A percentile compares a stretch with the other conserved stretches of the same genome.
Conservation (phyloP, 2,329 filamentous ascomycete species). For the Rhytidhysteron rufulum region DNA sequence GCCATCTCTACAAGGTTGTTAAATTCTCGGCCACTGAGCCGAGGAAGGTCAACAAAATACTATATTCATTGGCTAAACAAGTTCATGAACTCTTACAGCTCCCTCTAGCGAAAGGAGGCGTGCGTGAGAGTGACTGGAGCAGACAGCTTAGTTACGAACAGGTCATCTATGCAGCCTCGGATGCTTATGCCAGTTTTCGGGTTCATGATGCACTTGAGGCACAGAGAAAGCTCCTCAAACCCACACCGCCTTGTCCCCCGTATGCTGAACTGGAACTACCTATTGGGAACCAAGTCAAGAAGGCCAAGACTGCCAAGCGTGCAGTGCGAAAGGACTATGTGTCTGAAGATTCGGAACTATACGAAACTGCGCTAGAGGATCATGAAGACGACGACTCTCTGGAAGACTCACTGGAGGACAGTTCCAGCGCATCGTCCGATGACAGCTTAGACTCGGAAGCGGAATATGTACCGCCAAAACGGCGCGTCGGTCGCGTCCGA, state of each 20-base stretch:
- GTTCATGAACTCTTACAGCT: conserved; percentile 68
- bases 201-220: conserved; percentile 70
- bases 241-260: conserved; percentile 66
- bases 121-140: conserved; percentile 75
- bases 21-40: conserved; percentile 51
- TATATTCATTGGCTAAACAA: conserved; percentile 65
- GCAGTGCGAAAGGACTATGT: conserved; percentile 13
- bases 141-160: conserved; percentile 59
- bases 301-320: conserved; percentile 9
- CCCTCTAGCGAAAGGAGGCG: conserved; percentile 76
- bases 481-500: background rate
- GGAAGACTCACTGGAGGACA: conserved; percentile 10
- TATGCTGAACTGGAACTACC: conserved; percentile 64
- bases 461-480: conserved; percentile 6
- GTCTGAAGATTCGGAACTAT: conserved; percentile 20
- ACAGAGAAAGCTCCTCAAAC: conserved; percentile 62
- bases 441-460: conserved; percentile 10
- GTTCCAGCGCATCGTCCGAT: conserved; percentile 4
- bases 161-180: conserved; percentile 69
- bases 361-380: conserved; percentile 33
- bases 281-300: conserved; percentile 47
- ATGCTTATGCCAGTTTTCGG: conserved; percentile 79
- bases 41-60: conserved; percentile 52
- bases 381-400: conserved; percentile 18
- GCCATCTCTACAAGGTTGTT: conserved; percentile 77